Base-by-base conservation (phyloP, 176 grass and related monocot species). In the Eleusine indica region DNA sequence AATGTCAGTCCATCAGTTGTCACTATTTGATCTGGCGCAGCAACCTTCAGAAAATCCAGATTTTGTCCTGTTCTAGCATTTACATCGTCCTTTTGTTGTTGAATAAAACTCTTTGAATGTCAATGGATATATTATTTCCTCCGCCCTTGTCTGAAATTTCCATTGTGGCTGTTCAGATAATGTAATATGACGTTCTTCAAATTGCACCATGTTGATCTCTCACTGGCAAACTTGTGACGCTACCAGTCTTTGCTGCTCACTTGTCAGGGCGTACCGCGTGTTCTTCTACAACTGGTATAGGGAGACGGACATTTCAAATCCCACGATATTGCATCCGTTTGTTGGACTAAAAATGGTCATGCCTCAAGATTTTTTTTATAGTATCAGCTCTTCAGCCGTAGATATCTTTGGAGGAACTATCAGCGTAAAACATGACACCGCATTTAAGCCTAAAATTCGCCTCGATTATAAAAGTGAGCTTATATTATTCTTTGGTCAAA, bases 51-150 rank as follows among this genome's bases (percentile, higher is more conserved):
- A 85, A 75, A 85, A 39, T 62, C 66, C 61, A 62, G 65, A 19
- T 5, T 3, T 2, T 58, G 54, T 49, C 76, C 66, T 85, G 40
- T 62, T 71, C 16, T 42, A 77, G 14, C 73, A 77, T 47, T 69
- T 69, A 58, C 39, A 4, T 4, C 60, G 49, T 54, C 28, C 61
- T 68, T 57, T 21, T 69, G 25, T 57, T 68, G 25, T 73, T 74
- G 69, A 80, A 84, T 80, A 65, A 39, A 41, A 60, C 67, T 68
- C 58, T 53, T 4, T 57, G 57, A 64, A 83, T 66, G 58, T 38
- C 47, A 13, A 12, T 15, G 37, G 39, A 22, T 47, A 29, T 22
- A 74, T 21, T 64, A 12, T 65, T 51, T 52, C 54, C n/a, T 54
- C 32, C 35, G 44, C 28, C n/a, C 15, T 43, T 82, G 56, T 17